A percentile compares a stretch with the other conserved stretches of the same genome.
phyloP scores from a whole-genome alignment of 176 grass and related monocot genomes.

The Cenchrus purpureus region DNA sequence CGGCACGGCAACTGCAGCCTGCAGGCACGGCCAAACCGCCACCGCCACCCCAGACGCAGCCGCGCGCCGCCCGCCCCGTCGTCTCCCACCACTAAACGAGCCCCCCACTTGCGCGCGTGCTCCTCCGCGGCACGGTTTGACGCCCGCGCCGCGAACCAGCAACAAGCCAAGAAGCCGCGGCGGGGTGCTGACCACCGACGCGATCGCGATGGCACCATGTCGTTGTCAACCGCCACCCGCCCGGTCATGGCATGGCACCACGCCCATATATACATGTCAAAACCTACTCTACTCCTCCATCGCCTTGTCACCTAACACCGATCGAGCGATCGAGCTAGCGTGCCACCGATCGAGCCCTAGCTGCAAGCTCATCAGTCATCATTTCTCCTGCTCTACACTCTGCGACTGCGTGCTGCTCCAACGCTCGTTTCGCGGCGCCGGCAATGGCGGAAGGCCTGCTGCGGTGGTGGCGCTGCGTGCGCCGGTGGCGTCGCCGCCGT shows the following conservation, averaged over 20 bases:
- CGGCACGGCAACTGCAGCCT: constrained; percentile 16
- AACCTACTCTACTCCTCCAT: not conserved
- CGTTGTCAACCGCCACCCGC: not conserved
- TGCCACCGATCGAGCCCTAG: not conserved
- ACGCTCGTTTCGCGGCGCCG: not conserved
- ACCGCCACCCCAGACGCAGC: not conserved
- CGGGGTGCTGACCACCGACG: constrained; percentile 30
- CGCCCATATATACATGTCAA: constrained; percentile 25
- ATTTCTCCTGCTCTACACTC: too few relatives aligned
- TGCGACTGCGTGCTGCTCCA: too few relatives aligned
- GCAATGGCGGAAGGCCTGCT: constrained; percentile 30
- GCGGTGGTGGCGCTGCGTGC: constrained; percentile 45
- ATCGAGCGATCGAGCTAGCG: not conserved
- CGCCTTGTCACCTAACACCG: not conserved
- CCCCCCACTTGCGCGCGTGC: not conserved
- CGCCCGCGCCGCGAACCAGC: not conserved
- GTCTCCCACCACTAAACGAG: constrained; percentile 15
- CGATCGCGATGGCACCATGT: not conserved
- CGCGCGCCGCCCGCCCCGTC: constrained; percentile 17
- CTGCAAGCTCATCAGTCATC: too few relatives aligned
- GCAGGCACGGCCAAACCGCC: constrained; percentile 27
- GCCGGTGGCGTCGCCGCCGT: not conserved
- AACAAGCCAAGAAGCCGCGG: not conserved
- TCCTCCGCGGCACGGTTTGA: not conserved
- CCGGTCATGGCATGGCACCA: not conserved